phyloP scores from a whole-genome alignment of 2,329 filamentous ascomycete genomes.

The Ascochyta viciae-villosae region DNA sequence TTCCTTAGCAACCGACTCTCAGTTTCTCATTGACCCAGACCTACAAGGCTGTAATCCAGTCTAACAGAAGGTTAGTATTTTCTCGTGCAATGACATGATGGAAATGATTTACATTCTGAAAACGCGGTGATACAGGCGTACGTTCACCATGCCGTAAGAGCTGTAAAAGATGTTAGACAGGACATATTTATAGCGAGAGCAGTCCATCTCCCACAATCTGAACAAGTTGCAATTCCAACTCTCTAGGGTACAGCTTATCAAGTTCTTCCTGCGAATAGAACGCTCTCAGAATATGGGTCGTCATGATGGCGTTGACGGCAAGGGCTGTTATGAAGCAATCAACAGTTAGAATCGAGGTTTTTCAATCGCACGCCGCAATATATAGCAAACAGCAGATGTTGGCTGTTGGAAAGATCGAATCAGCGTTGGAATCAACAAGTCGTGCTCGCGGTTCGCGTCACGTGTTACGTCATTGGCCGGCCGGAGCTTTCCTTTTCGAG shows the following conservation, averaged over 20 bases:
- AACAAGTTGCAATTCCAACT: slow-evolving; percentile 84
- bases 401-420: neutral
- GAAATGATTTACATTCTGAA: slow-evolving; percentile 71
- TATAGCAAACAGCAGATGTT: neutral
- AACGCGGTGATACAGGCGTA: slow-evolving; percentile 85
- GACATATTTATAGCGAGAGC: neutral
- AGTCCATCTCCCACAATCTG: slow-evolving; percentile 68
- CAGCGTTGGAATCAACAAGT: slow-evolving; percentile 11
- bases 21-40: neutral
- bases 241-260: slow-evolving; percentile 77
- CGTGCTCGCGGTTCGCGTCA: slow-evolving; percentile 19
- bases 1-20: neutral
- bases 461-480: slow-evolving; percentile 30
- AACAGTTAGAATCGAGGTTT: no score
- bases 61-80: slow-evolving; percentile 24
- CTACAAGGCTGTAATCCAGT: slow-evolving; percentile 45
- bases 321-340: neutral
- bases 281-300: slow-evolving; percentile 74
- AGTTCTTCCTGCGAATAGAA: slow-evolving; percentile 86
- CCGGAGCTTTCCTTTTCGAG: slow-evolving; percentile 11
- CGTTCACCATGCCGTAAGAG: slow-evolving; percentile 65
- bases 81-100: neutral
- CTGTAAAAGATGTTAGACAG: slow-evolving; percentile 26
- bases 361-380: neutral
- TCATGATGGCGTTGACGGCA: slow-evolving; percentile 64